Percentiles rank a stretch among this genome's conserved stretches.
Evolutionary conservation across 1,284 basidiomycete genomes (phyloP).

Genomic region (Quambalaria eucalypti): DNA sequence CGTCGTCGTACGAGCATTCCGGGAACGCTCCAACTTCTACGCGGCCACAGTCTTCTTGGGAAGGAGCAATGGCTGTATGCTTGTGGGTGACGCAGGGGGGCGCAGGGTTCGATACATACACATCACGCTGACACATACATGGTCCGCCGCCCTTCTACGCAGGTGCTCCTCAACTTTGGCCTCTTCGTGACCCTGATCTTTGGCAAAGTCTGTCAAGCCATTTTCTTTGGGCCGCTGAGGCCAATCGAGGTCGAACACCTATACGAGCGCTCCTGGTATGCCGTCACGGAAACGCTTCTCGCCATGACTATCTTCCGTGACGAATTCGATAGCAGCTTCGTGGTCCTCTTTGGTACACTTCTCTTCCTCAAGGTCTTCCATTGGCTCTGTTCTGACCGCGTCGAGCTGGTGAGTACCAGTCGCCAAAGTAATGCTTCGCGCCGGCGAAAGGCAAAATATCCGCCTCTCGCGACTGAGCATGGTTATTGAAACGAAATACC

Average conservation of each 20-base stretch:
- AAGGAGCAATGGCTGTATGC: constrained; percentile 61
- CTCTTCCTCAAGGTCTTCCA: constrained; percentile 96
- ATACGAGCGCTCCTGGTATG: constrained; percentile 93
- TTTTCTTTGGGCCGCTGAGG: constrained; percentile 86
- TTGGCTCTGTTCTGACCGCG: constrained; percentile 85
- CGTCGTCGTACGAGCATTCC: constrained; percentile 59
- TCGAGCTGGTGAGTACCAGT: constrained; percentile 73
- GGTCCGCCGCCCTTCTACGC: constrained; percentile 50
- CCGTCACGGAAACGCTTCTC: constrained; percentile 86
- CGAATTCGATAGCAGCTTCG: constrained; percentile 68
- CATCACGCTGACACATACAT: background rate
- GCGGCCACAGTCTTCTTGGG: constrained; percentile 85
- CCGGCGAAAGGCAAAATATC: no score
- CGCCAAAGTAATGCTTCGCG: no score
- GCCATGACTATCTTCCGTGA: constrained; percentile 89
- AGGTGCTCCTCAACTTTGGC: constrained; percentile 86
- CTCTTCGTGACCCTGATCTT: constrained; percentile 66
- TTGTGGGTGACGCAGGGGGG: no score
- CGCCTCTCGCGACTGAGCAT: no score
- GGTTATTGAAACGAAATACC: background rate
- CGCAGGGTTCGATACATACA: background rate
- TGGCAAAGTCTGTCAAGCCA: constrained; percentile 67
- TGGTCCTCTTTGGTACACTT: constrained; percentile 80
- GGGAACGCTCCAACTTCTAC: constrained; percentile 84
- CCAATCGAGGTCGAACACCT: constrained; percentile 87